phyloP scores from a whole-genome alignment of 2,329 filamentous ascomycete species.

The Xylaria sp. region DNA sequence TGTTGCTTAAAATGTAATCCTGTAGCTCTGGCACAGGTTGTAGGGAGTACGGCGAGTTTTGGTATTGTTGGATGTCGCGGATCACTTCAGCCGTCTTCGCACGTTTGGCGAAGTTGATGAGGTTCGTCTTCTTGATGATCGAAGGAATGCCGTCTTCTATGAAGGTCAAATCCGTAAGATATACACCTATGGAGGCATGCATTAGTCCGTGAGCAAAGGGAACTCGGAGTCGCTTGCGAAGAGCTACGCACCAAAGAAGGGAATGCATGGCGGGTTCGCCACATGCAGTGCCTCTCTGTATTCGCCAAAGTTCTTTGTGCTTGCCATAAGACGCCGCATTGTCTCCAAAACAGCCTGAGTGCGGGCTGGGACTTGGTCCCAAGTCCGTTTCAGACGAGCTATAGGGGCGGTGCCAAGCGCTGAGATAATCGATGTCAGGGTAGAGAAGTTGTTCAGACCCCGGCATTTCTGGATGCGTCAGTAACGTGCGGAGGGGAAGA shows the following conservation, averaged over 20 bases:
- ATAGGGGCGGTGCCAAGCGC: constrained; percentile 94
- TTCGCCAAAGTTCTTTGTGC: constrained; percentile 96
- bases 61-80: constrained; percentile 97
- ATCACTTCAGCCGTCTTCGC: constrained; percentile 98
- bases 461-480: constrained; percentile 78
- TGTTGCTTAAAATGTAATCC: constrained; percentile 95
- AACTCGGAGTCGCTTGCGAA: neutral
- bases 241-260: constrained; percentile 80
- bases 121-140: constrained; percentile 90
- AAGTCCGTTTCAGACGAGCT: constrained; percentile 88
- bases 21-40: constrained; percentile 90
- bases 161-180: constrained; percentile 95
- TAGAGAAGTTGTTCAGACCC: constrained; percentile 92
- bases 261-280: constrained; percentile 95
- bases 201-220: constrained; percentile 9
- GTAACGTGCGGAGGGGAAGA: constrained; percentile 27
- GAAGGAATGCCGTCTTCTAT: constrained; percentile 98
- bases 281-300: constrained; percentile 92
- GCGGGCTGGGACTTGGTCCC: constrained; percentile 88
- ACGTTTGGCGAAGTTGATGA: constrained; percentile 98
- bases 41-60: constrained; percentile 93
- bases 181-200: constrained; percentile 67
- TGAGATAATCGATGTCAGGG: constrained; percentile 95
- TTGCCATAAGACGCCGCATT: constrained; percentile 94
- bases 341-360: constrained; percentile 80